Conservation (phyloP, 495 filamentous ascomycete species). For the Penicillium chermesinum region DNA sequence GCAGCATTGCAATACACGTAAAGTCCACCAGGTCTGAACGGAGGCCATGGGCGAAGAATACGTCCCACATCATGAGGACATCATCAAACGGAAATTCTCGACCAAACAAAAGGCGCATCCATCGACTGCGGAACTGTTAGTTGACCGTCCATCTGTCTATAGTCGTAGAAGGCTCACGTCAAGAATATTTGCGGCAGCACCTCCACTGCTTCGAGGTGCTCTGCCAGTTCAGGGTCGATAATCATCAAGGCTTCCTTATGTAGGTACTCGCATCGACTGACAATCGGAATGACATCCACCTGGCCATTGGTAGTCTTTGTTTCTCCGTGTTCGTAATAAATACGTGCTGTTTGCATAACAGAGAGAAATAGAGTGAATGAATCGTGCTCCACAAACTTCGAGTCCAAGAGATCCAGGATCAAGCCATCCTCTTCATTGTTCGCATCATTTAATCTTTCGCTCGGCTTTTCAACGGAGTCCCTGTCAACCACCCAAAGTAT, state of each 20-base stretch:
- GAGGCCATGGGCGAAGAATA: slow-evolving; percentile 83
- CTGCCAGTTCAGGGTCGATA: slow-evolving; percentile 75
- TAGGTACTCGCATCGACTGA: slow-evolving; percentile 77
- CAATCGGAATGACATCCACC: slow-evolving; percentile 66
- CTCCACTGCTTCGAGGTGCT: slow-evolving; percentile 76
- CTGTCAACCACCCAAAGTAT: slow-evolving; percentile 82
- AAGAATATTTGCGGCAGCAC: slow-evolving; percentile 96
- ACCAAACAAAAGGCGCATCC: slow-evolving; percentile 90
- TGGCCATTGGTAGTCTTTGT: slow-evolving; percentile 36
- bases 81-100: slow-evolving; percentile 89
- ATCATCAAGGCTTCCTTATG: slow-evolving; percentile 73
- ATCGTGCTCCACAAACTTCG: slow-evolving; percentile 78
- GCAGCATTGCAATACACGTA: slow-evolving; percentile 88
- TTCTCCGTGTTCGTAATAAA: slow-evolving; percentile 71
- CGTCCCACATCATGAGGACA: slow-evolving; percentile 81
- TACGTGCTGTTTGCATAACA: slow-evolving; percentile 80
- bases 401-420: slow-evolving; percentile 64
- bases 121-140: slow-evolving; percentile 56
- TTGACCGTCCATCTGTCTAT: background rate
- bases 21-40: slow-evolving; percentile 77
- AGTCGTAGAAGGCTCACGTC: slow-evolving; percentile 51
- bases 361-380: slow-evolving; percentile 78
- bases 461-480: slow-evolving; percentile 62
- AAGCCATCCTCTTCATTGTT: slow-evolving; percentile 33
- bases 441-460: slow-evolving; percentile 15